Evolutionary conservation across 1,284 basidiomycete species (phyloP).

Genomic region (Boletus smithii): DNA sequence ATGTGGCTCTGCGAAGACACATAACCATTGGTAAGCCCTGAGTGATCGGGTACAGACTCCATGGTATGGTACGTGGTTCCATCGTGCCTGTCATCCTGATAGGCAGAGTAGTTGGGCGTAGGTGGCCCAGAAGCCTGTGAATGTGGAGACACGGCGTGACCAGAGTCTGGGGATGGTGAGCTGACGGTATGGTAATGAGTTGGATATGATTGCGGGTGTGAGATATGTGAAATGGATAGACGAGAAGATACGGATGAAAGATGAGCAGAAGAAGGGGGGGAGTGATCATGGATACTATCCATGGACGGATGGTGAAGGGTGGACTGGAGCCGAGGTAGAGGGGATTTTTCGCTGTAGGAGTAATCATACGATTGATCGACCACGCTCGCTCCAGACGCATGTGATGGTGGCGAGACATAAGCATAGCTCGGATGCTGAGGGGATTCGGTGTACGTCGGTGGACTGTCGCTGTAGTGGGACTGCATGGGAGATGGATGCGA

Average conservation of each 20-base stretch:
- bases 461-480: slow-evolving; percentile 34
- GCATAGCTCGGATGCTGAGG: slow-evolving; percentile 41
- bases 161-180: slow-evolving; percentile 34
- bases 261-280: slow-evolving; percentile 30
- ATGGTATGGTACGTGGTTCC: slow-evolving; percentile 31
- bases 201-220: slow-evolving; percentile 35
- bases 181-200: slow-evolving; percentile 37
- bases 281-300: slow-evolving; percentile 32
- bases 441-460: slow-evolving; percentile 45
- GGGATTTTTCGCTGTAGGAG: slow-evolving; percentile 31
- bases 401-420: slow-evolving; percentile 38
- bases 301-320: slow-evolving; percentile 29
- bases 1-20: slow-evolving; percentile 31
- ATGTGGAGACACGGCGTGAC: slow-evolving; percentile 49
- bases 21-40: slow-evolving; percentile 31
- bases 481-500: slow-evolving; percentile 33
- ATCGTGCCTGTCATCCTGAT: slow-evolving; percentile 42
- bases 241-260: slow-evolving; percentile 36
- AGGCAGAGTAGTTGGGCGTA: slow-evolving; percentile 47
- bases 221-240: slow-evolving; percentile 39
- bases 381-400: slow-evolving; percentile 20
- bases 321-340: slow-evolving; percentile 31
- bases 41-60: slow-evolving; percentile 29
- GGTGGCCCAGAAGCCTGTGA: slow-evolving; percentile 44
- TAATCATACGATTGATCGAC: slow-evolving; percentile 32